Evolutionary conservation across 2,329 filamentous ascomycete species (phyloP), one percentile per base, ranked within the genome.

Genomic region (Madurella mycetomatis): DNA sequence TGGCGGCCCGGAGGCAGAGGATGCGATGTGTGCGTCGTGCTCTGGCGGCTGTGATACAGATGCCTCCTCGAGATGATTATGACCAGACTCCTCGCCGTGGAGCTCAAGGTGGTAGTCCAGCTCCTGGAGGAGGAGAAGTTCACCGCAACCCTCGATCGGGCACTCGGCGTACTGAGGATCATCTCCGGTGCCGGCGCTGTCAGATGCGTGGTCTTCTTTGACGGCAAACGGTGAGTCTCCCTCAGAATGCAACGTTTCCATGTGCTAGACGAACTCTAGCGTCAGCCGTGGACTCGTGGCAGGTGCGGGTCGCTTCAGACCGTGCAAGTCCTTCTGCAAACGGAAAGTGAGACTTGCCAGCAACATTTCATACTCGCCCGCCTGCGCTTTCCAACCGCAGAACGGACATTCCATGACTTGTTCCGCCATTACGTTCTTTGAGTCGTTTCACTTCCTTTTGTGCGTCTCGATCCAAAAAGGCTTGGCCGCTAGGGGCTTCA

Each of bases 41-140:
- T 51, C 42, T 44, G 44, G 31, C 13, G 31, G 16, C 4, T n/a
- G n/a, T n/a, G 49, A n/a, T 2, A 17, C n/a, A 25, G 17, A 11
- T 42, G 31, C 9, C 30, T 39, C 44, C 15, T 18, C 16, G n/a
- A 45, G 30, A 17, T 49, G n/a, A 1, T 34, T 43, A 31, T 41
- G 73, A 9, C 74, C 67, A 3, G 72, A 72, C 63, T 83, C 80
- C 16, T 76, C 74, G 45, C 71, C 65, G 64, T 87, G 84, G 53
- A 85, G 71, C 61, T 85, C 80, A 37, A 85, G 63, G 64, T 87
- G 84, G 43, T 73, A 76, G 15, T 80, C 75, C 37, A 86, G 70
- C 61, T 85, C 80, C 15, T 71, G 66, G 8, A 73, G 62, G 7
- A 73, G 68, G 17, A 86, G 66, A n/a, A 74, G 66, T 65, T 88